Evolutionary conservation across 2,329 filamentous ascomycete species (phyloP).

Genomic region (Aureobasidium mangrovei): DNA sequence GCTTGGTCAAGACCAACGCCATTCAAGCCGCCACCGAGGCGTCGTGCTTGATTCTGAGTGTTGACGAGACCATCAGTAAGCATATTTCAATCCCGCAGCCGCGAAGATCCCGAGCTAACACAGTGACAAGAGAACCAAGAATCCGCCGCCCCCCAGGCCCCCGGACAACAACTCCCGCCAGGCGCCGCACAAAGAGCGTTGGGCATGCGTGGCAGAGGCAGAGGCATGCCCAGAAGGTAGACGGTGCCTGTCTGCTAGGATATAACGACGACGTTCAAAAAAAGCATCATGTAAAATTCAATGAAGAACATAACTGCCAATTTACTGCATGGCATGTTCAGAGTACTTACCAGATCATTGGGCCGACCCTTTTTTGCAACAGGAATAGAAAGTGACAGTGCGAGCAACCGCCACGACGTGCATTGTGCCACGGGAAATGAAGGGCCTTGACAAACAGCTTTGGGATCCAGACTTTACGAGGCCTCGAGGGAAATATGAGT

Average conservation of each 20-base stretch:
- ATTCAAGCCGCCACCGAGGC: conserved; percentile 94
- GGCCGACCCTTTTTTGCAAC: neutral
- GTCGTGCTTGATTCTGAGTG: conserved; percentile 85
- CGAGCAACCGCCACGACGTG: too few species aligned
- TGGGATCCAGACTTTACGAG: neutral
- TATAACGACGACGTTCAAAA: conserved; percentile 3
- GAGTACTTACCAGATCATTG: neutral
- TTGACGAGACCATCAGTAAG: conserved; percentile 85
- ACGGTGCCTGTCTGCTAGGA: neutral
- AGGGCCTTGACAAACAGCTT: too few species aligned
- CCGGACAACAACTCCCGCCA: conserved; percentile 54
- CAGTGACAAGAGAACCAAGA: conserved; percentile 62
- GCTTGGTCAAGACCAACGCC: conserved; percentile 92
- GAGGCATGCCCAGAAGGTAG: conserved; percentile 81
- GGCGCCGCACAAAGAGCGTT: conserved; percentile 79
- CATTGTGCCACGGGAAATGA: too few species aligned
- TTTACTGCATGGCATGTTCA: conserved; percentile 3
- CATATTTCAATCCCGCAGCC: conserved; percentile 19
- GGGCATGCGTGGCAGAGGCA: conserved; percentile 72
- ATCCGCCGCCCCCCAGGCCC: conserved; percentile 73
- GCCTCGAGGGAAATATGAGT: neutral
- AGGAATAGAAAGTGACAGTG: too few species aligned
- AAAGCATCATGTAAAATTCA: conserved; percentile 13
- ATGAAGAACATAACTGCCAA: conserved; percentile 5
- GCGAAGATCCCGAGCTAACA: neutral